Conservation (phyloP, 2,329 filamentous ascomycete species). For the Trichophyton simii region DNA sequence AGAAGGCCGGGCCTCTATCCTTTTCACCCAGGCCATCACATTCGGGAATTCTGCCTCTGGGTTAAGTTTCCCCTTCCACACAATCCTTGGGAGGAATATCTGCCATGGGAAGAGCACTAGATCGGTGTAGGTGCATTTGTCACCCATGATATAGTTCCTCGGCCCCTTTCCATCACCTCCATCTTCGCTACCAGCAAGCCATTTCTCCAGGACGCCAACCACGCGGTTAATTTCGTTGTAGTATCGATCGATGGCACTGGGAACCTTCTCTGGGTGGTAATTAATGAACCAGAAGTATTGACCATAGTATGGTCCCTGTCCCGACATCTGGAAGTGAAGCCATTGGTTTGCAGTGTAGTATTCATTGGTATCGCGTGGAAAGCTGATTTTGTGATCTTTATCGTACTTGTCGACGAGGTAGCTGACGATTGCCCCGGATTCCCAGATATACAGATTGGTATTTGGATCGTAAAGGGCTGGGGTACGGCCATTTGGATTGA, state of each 20-base stretch:
- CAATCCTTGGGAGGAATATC: neutral
- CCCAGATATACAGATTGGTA: constrained; percentile 37
- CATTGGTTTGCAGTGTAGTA: constrained; percentile 31
- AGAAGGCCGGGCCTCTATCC: constrained; percentile 9
- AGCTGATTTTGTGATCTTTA: constrained; percentile 31
- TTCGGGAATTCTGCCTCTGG: constrained; percentile 12
- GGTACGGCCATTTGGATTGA: constrained; percentile 21
- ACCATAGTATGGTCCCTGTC: constrained; percentile 29
- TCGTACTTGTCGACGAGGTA: constrained; percentile 36
- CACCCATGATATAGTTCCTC: constrained; percentile 30
- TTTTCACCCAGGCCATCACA: constrained; percentile 13
- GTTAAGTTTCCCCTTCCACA: neutral
- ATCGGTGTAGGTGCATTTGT: constrained; percentile 34
- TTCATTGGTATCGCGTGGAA: constrained; percentile 24
- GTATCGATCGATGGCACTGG: constrained; percentile 37
- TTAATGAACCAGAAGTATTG: constrained; percentile 29
- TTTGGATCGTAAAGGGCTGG: constrained; percentile 37
- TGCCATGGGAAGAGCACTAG: constrained; percentile 23
- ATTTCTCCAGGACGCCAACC: constrained; percentile 33
- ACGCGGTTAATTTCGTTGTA: constrained; percentile 37
- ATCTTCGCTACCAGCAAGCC: constrained; percentile 18
- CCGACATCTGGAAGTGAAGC: constrained; percentile 32
- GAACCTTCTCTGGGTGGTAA: constrained; percentile 33
- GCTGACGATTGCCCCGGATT: constrained; percentile 40
- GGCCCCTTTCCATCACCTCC: constrained; percentile 12